Base-by-base conservation (phyloP, 768 basidiomycete genomes). In the Lanmaoa rubissima region DNA sequence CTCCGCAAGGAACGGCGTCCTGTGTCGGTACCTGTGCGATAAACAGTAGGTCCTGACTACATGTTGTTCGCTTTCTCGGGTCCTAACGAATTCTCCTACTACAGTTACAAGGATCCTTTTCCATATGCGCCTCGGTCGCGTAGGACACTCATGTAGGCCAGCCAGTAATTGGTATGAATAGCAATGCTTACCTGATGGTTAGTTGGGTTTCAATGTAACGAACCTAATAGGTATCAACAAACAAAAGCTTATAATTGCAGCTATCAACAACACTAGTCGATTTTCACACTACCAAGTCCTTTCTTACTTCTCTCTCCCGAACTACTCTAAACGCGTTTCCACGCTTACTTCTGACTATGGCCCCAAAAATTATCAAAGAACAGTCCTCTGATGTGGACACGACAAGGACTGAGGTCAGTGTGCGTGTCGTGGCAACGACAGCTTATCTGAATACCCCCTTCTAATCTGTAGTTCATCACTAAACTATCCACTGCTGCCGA, bases 401-500 rank as follows among this genome's bases (percentile, higher is more conserved):
- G 16, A 61, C 63, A 14, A 74, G 56, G 64, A 57, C 71, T 53
- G 67, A 72, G 67, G 71, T 74, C 17, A 45, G 69, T 57, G 34
- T 52, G 57, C 61, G 54, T 57, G 59, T 59, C 59, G 14, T 47
- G 42, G 26, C 41, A 17, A 41, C 35, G 32, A 31, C 44, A 45
- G 40, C 51, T 59, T 60, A 62, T 69, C 61, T 60, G 57, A 69
- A 61, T 26, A 2, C 46, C 53, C 55, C 56, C 67, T 59, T 63
- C 60, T 53, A 24, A 54, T 63, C 53, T 63, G 21, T 52, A 89
- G 87, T 79, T 88, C 69, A 77, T 80, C 35, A 68, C 73, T 32
- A 79, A 80, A 63, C 76, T 90, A 61, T 70, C 67, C 58, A 74
- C 76, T 24, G 81, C 88, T 55, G 86, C 88, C 39, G 79, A 81